Base-by-base conservation (phyloP, 345 rosid species). In the Citrus maxima region DNA sequence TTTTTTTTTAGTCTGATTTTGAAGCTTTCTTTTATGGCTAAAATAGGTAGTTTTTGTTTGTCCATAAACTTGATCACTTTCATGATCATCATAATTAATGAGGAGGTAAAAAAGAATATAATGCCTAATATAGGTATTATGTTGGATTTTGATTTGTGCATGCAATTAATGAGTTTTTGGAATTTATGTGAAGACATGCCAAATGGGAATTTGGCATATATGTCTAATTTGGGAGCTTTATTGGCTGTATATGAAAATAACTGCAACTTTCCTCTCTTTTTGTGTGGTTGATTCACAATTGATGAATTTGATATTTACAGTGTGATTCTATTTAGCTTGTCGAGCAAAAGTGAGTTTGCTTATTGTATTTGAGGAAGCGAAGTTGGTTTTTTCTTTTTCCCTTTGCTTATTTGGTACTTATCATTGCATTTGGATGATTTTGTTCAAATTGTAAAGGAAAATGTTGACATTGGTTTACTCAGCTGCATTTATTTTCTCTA, bases 1-100 rank as follows among this genome's bases (percentile, higher is more conserved):
- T 61, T 78, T 84, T 56, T 32, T 2, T 49, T 21, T 63, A 56
- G 7, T 19, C 62, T 58, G 74, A 28, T 72, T 34, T 81, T 27
- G 25, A 19, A 25, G 54, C 56, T 19, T 6, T 34, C 4, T 30
- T 30, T 30, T n/a, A 54, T 73, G 18, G 60, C 59, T 62, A 34
- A 79, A 69, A 51, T 77, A 38, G 78, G 60, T 37, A 74, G 75
- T 46, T 80, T 49, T 32, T 16, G 63, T 13, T 74, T 35, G 56
- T 10, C 37, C 55, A 30, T 74, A 13, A 56, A 75, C 27, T 55
- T 70, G 70, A 73, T 71, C 71, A 27, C 22, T 67, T 19, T 79
- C 63, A 34, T 66, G 79, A 71, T 79, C 61, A 79, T 38, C 42
- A 12, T 51, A 55, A 49, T 25, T 62, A 9, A 2, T 65, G 66